Conservation (phyloP, 2,329 filamentous ascomycete genomes). For the Cercospora sojina region DNA sequence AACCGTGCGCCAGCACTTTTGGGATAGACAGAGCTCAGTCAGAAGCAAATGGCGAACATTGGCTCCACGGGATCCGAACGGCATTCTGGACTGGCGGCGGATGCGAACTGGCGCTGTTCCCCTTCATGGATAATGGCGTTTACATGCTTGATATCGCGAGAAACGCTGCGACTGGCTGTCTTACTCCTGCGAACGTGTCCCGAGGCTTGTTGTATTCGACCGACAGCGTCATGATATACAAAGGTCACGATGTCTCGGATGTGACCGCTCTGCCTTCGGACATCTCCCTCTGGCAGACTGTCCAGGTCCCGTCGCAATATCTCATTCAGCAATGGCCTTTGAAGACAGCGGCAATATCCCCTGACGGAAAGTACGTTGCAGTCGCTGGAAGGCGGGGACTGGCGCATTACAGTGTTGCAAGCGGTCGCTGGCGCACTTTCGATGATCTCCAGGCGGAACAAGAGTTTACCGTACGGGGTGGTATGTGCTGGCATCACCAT, state of each 20-base stretch:
- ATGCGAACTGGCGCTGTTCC: conserved; percentile 75
- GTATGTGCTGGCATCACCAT: conserved; percentile 99
- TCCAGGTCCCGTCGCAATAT: conserved; percentile 80
- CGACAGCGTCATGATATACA: conserved; percentile 84
- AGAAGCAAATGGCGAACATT: conserved; percentile 70
- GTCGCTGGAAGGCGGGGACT: conserved; percentile 91
- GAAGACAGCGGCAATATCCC: conserved; percentile 78
- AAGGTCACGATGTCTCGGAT: conserved; percentile 87
- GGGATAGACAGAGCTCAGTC: conserved; percentile 64
- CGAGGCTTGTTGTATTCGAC: conserved; percentile 86
- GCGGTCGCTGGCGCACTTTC: conserved; percentile 94
- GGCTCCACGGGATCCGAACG: conserved; percentile 75
- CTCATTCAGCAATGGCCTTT: conserved; percentile 93
- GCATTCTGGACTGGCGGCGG: conserved; percentile 86
- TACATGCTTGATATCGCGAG: conserved; percentile 91
- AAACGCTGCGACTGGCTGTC: conserved; percentile 89
- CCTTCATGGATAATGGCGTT: conserved; percentile 68
- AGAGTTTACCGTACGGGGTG: conserved; percentile 86
- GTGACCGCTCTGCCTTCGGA: conserved; percentile 89
- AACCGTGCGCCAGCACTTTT: conserved; percentile 82
- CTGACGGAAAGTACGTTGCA: conserved; percentile 90
- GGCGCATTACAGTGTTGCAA: conserved; percentile 93
- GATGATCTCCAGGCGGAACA: conserved; percentile 77
- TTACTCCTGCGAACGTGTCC: conserved; percentile 85
- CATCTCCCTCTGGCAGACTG: conserved; percentile 90